phyloP scores from a whole-genome alignment of 495 filamentous ascomycete genomes.

The Penicillium paradoxum region DNA sequence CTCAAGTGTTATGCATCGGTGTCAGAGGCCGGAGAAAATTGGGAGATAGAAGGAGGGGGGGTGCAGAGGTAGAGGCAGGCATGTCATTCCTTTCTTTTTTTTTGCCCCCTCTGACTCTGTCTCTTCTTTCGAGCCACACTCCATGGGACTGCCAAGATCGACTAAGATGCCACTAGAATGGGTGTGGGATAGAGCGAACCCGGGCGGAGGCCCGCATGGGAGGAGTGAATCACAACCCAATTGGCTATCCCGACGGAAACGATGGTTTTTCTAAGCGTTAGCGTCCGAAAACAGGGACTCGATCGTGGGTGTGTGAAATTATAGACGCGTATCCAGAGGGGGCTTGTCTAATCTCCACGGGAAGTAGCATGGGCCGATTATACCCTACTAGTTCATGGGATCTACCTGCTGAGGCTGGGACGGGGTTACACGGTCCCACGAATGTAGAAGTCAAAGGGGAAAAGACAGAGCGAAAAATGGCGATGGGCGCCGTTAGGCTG shows the following conservation, averaged over 20 bases:
- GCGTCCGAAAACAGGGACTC: background rate
- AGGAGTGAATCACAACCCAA: background rate
- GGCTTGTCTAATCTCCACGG: background rate
- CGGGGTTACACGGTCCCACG: conserved; percentile 11
- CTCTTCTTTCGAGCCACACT: background rate
- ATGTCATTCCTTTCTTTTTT: background rate
- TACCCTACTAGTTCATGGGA: conserved; percentile 5
- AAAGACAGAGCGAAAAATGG: background rate
- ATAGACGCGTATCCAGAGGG: background rate
- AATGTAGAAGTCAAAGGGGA: conserved; percentile 8
- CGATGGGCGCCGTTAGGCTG: conserved; percentile 38
- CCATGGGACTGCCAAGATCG: conserved; percentile 9
- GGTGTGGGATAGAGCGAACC: conserved; percentile 11
- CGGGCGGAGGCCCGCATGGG: conserved; percentile 24
- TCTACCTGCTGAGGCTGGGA: conserved; percentile 11
- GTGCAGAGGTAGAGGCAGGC: background rate
- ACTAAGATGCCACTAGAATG: conserved; percentile 13
- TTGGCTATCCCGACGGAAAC: conserved; percentile 2
- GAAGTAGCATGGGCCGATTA: background rate
- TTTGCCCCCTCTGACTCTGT: conserved; percentile 1
- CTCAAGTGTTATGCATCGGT: conserved; percentile 5
- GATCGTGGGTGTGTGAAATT: background rate
- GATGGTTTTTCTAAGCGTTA: conserved; percentile 2
- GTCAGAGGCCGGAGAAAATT: conserved; percentile 4
- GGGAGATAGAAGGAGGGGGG: background rate